Evolutionary conservation across 2,329 filamentous ascomycete species (phyloP).

Genomic region (Pseudogymnoascus pannorum): DNA sequence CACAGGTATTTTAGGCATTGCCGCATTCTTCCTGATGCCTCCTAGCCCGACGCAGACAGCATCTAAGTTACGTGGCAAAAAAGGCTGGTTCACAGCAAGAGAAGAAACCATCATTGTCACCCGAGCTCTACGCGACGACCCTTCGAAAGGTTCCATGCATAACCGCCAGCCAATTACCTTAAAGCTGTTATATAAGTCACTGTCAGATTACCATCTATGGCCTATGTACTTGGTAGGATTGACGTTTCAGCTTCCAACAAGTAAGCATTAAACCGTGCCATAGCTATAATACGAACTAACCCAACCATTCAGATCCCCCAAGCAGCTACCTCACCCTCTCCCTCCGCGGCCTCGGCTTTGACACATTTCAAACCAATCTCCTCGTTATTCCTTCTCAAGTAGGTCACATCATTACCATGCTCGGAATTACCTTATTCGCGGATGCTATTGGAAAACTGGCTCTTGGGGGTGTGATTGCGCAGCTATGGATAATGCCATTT

Average conservation of each 20-base stretch:
- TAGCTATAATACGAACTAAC: constrained; percentile 12
- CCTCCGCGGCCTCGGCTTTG: constrained; percentile 49
- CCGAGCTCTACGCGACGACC: constrained; percentile 44
- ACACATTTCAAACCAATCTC: constrained; percentile 55
- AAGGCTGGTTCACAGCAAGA: constrained; percentile 54
- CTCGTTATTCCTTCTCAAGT: constrained; percentile 52
- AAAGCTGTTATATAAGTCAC: constrained; percentile 37
- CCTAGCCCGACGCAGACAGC: constrained; percentile 26
- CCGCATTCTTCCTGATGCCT: constrained; percentile 21
- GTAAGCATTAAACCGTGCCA: background rate
- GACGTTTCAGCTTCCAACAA: constrained; percentile 45
- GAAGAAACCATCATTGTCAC: constrained; percentile 59
- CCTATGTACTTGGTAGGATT: constrained; percentile 38
- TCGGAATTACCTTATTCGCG: constrained; percentile 30
- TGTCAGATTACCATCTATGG: constrained; percentile 48
- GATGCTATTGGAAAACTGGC: constrained; percentile 44
- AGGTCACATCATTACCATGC: constrained; percentile 38
- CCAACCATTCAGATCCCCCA: constrained; percentile 28
- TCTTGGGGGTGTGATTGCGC: constrained; percentile 40
- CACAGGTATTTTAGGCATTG: constrained; percentile 21
- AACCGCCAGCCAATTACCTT: constrained; percentile 43
- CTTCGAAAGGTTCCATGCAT: constrained; percentile 41
- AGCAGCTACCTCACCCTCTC: constrained; percentile 52
- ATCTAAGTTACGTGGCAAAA: constrained; percentile 49
- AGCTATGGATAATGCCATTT: constrained; percentile 55